phyloP scores from a whole-genome alignment of 2,329 filamentous ascomycete genomes.

The Cytospora chrysosperma region DNA sequence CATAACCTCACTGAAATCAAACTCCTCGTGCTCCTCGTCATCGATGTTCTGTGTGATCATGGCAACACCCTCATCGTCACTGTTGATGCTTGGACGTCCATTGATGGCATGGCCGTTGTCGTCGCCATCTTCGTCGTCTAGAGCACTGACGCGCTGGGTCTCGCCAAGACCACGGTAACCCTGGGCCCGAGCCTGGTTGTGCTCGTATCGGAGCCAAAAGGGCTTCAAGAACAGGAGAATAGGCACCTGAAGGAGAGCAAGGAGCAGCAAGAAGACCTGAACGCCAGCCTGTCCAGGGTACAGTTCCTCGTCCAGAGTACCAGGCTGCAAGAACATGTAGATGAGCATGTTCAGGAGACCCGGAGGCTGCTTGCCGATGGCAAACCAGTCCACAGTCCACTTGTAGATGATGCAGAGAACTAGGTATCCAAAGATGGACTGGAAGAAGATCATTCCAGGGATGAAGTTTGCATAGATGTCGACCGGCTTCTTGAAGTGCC shows the following conservation, averaged over 20 bases:
- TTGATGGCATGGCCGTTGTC: conserved; percentile 65
- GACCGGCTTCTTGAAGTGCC: conserved; percentile 90
- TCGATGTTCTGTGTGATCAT: conserved; percentile 87
- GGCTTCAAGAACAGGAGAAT: conserved; percentile 93
- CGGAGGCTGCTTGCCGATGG: conserved; percentile 67
- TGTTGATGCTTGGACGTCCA: conserved; percentile 48
- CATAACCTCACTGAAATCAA: conserved; percentile 96
- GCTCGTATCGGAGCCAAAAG: conserved; percentile 88
- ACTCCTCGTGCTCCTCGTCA: conserved; percentile 86
- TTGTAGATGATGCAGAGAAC: conserved; percentile 95
- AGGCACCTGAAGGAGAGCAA: conserved; percentile 85
- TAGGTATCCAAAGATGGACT: conserved; percentile 96
- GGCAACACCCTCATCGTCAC: conserved; percentile 78
- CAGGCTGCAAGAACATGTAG: conserved; percentile 96
- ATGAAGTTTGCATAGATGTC: conserved; percentile 98
- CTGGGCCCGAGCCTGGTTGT: conserved; percentile 82
- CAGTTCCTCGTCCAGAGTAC: conserved; percentile 68
- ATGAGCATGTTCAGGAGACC: conserved; percentile 98
- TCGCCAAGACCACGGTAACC: conserved; percentile 95
- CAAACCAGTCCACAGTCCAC: conserved; percentile 87
- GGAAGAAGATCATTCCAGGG: conserved; percentile 99
- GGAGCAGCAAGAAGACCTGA: conserved; percentile 74
- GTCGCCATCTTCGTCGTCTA: conserved; percentile 83
- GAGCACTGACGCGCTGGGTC: conserved; percentile 79
- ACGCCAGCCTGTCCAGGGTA: conserved; percentile 76